These are phyloP conservation scores for Boletus sp. DNA, from an alignment of 768 basidiomycete species.

Conservation along the genomic window DNA sequence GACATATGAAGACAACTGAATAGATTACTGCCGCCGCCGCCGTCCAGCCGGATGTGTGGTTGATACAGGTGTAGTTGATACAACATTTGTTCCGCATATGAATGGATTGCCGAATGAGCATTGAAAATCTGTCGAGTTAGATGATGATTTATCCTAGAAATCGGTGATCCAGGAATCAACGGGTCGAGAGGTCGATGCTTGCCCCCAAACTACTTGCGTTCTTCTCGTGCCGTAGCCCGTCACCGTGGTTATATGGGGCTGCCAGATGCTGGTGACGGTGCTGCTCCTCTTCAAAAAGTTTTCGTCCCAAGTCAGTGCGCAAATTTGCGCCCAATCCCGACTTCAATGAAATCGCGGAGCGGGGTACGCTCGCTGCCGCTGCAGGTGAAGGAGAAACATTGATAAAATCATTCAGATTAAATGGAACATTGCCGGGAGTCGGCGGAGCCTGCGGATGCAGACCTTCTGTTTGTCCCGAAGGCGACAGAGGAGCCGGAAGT, in stretches of 20 bases:
- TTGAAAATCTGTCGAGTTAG: conserved; percentile 17
- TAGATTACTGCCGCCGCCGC: conserved; percentile 28
- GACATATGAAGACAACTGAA: conserved; percentile 31
- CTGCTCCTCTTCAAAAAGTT: conserved; percentile 71
- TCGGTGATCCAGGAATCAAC: conserved; percentile 14
- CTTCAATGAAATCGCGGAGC: conserved; percentile 31
- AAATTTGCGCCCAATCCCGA: conserved; percentile 47
- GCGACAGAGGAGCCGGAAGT: conserved; percentile 25
- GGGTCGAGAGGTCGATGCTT: conserved; percentile 30
- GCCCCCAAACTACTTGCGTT: conserved; percentile 27
- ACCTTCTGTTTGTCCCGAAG: conserved; percentile 22
- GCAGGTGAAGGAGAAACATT: conserved; percentile 69
- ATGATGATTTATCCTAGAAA: conserved; percentile 9
- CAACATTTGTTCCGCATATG: conserved; percentile 30
- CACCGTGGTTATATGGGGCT: conserved; percentile 14
- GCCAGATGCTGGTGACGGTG: conserved; percentile 38
- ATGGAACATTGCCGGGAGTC: conserved; percentile 39
- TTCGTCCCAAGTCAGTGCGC: conserved; percentile 62
- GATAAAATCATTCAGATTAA: conserved; percentile 72
- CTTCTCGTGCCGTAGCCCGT: conserved; percentile 29
- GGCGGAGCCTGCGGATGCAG: conserved; percentile 36
- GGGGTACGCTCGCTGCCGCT: conserved; percentile 35
- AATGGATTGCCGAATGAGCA: conserved; percentile 22
- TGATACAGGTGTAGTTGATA: conserved; percentile 37
- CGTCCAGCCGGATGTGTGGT: conserved; percentile 27